These are phyloP conservation scores for Aspergillus hancockii DNA, from an alignment of 495 filamentous ascomycete species.

Conservation along the genomic window DNA sequence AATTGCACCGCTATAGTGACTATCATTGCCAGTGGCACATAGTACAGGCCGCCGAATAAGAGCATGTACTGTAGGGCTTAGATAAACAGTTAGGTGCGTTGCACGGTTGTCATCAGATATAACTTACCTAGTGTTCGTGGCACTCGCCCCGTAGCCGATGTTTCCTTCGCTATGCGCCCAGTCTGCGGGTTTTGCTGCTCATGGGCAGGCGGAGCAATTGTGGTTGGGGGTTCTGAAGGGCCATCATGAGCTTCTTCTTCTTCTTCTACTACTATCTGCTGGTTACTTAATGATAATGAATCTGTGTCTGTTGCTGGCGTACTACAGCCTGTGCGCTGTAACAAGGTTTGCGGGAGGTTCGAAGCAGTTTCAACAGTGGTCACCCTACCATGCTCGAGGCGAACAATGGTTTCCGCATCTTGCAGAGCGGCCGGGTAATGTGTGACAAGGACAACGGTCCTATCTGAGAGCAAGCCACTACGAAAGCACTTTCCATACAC, in stretches of 20 bases:
- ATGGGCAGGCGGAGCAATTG: slow-evolving; percentile 1
- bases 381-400: slow-evolving; percentile 41
- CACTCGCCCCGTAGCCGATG: slow-evolving; percentile 25
- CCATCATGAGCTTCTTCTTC: slow-evolving; percentile 6
- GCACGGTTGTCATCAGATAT: not conserved
- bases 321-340: slow-evolving; percentile 5
- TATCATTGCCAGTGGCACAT: slow-evolving; percentile 20
- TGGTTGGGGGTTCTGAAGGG: slow-evolving; percentile 11
- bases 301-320: slow-evolving; percentile 12
- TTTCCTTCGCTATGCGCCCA: slow-evolving; percentile 17
- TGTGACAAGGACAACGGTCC: slow-evolving; percentile 66
- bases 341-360: not conserved
- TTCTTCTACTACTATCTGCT: slow-evolving; percentile 1
- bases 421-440: slow-evolving; percentile 53
- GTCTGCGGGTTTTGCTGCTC: slow-evolving; percentile 2
- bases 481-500: slow-evolving; percentile 64
- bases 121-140: slow-evolving; percentile 30
- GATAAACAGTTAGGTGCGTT: not conserved
- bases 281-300: not conserved
- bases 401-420: slow-evolving; percentile 45
- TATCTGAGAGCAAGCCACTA: slow-evolving; percentile 55
- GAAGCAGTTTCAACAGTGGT: slow-evolving; percentile 10
- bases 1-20: slow-evolving; percentile 25
- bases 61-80: slow-evolving; percentile 26
- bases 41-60: slow-evolving; percentile 23